Conservation (phyloP, 176 grass and related monocot species). For the Bonia amplexicaulis region DNA sequence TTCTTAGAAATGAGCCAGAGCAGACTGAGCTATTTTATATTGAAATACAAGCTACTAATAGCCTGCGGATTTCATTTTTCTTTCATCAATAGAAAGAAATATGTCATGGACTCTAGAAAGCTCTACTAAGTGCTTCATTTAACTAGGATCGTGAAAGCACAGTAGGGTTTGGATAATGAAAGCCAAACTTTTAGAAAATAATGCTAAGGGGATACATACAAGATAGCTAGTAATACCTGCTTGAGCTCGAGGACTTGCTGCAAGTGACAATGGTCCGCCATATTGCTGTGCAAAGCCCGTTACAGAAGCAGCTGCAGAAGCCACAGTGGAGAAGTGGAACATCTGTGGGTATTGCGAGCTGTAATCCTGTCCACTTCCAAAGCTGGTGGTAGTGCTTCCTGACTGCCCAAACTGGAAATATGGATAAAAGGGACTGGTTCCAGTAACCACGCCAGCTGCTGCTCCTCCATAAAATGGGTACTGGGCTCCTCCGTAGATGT, state of each 20-base stretch:
- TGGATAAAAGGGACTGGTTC: constrained; percentile 72
- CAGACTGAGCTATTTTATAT: background rate
- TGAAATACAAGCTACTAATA: background rate
- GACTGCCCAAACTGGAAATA: constrained; percentile 81
- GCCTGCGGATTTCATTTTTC: background rate
- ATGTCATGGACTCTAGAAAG: background rate
- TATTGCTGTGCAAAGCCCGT: constrained; percentile 71
- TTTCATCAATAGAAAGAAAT: background rate
- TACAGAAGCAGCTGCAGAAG: constrained; percentile 68
- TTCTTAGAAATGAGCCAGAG: background rate
- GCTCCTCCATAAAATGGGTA: constrained; percentile 88
- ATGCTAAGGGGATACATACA: constrained; percentile 17
- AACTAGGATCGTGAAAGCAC: constrained; percentile 4
- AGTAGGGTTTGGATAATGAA: background rate
- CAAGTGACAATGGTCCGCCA: constrained; percentile 73
- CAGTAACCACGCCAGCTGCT: constrained; percentile 70
- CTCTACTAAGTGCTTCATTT: background rate
- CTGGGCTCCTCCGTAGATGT: constrained; percentile 72
- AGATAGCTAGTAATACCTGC: constrained; percentile 70
- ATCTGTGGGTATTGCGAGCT: constrained; percentile 79
- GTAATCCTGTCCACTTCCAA: constrained; percentile 66
- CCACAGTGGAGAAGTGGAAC: constrained; percentile 71
- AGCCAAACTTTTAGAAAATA: background rate
- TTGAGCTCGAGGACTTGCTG: constrained; percentile 71
- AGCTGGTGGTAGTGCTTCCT: constrained; percentile 49